Evolutionary conservation across 257 asterid species (phyloP), one percentile per base, ranked within the genome.

Genomic region (Ilex asprella): DNA sequence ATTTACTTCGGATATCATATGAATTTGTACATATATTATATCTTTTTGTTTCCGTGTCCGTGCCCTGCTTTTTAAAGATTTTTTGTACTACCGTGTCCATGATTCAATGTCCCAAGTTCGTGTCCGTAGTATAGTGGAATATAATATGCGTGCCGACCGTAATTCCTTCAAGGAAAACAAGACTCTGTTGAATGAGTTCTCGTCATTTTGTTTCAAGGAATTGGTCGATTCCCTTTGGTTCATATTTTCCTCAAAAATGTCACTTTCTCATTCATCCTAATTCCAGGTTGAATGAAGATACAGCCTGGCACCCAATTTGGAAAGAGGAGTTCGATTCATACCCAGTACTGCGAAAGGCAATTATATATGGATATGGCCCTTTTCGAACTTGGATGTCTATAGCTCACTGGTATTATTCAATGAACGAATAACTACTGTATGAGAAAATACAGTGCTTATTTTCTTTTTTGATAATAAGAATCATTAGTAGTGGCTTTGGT

Each of bases 371-470:
- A 67, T 89, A 87, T 51, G 99, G 97, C 31, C 95, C 96, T 55
- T 32, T 93, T 31, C 75, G 97, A 67, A 81, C 99, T 49, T 87
- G 81, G 95, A 85, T 89, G 97, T 89, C 99, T 51, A 84, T 89
- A 61, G 88, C 87, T 63, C 99, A 89, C 74, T 93, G 99, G 99
- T 93, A 76, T 58, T 61, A 16, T 30, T 62, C 60, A 30, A 62
- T 62, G 41, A 53, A 53, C 63, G 47, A 46, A 57, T 39, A 53
- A 35, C 8, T 35, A 8, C 41, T 35, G 8, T 35, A 35, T 35
- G 41, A 35, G 41, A 35, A 21, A 35, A 4, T 35, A 35, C 16
- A 49, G 10, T 49, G 54, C 3, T 49, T 15, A 6, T 49, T 49
- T 49, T 2, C 54, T 49, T 49, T 49, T 49, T 12, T 12, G 10